These are phyloP conservation scores for Neobulgaria alba DNA, from an alignment of 2,329 filamentous ascomycete species.

Conservation along the genomic window DNA sequence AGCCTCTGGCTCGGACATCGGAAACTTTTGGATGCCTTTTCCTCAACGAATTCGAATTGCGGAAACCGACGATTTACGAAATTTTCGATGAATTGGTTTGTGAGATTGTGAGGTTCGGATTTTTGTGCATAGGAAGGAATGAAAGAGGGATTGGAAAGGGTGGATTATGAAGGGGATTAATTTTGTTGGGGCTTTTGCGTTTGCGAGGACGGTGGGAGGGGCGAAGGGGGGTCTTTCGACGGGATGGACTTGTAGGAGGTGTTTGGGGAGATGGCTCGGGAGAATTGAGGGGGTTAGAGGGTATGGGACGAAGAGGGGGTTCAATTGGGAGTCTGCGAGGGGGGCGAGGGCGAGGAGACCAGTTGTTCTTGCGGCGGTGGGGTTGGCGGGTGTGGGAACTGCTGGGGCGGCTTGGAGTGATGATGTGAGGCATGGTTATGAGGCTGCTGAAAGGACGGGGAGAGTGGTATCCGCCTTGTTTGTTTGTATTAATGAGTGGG, in stretches of 20 bases:
- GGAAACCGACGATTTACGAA: no score
- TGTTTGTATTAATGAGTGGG: conserved; percentile 83
- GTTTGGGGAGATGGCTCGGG: conserved; percentile 8
- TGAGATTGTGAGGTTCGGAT: no score
- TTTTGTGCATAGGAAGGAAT: no score
- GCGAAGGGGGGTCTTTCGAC: conserved; percentile 1
- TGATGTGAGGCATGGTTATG: conserved; percentile 68
- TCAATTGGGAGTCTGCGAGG: conserved; percentile 4
- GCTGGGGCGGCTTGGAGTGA: conserved; percentile 42
- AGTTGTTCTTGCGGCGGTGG: conserved; percentile 16
- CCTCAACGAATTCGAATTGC: no score
- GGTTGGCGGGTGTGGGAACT: conserved; percentile 16
- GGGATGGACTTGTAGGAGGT: conserved; percentile 24
- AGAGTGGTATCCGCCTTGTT: conserved; percentile 68
- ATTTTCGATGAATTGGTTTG: no score
- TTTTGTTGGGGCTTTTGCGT: conserved; percentile 13
- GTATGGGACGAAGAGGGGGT: background rate
- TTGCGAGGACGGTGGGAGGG: conserved; percentile 1
- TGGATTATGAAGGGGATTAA: conserved; percentile 22
- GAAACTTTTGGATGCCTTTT: no score
- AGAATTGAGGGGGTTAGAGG: background rate
- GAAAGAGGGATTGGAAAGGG: conserved; percentile 6
- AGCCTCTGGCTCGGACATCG: no score
- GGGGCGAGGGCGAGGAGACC: conserved; percentile 11
- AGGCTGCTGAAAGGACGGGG: conserved; percentile 66